Evolutionary conservation across 306 rosid species (phyloP), one percentile per base, ranked within the genome.

Genomic region (Cotoneaster glaucophyllus): DNA sequence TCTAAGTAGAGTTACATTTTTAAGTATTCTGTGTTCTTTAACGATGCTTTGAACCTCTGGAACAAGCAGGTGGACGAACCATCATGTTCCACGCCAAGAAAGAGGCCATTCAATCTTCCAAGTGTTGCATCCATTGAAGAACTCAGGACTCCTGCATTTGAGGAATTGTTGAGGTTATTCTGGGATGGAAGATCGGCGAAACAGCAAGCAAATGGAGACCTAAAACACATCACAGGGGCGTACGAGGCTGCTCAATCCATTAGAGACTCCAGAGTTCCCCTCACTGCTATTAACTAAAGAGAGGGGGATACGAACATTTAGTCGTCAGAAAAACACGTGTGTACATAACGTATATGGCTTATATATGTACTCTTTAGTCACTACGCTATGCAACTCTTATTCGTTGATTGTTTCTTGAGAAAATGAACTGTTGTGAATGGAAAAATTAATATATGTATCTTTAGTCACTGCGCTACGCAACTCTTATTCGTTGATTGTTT

Each of bases 261-360:
- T 62, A 92, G 93, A 90, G 99, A 96, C 80, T 90, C 99, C 82
- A 96, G 99, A 86, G 84, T 87, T 80, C 99, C 99, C 86, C 96
- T 96, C 80, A 89, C 97, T 34, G 97, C 99, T 44, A 91, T 96
- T 79, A 96, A 96, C 85, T 96, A 88, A 85, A 65, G 77, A 65
- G 77, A 31, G 67, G 48, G 68, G 74, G 75, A 61, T 71, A n/a
- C 7, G 43, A 15, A 24, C 8, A 24, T 95, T 48, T 48, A 48
- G 53, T 15, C 8, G 53, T 48, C 53, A 48, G 19, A 14, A 48
- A 48, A 48, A 48, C 50, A 44, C 8, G 76, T 74, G 78, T 93
- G 94, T 91, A 93, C 85, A 90, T 93, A 90, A 78, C 78, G 75
- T 84, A 29, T 19, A 61, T 43, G 64, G 87, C 80, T 70, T 80